A percentile compares a stretch with the other conserved stretches of the same genome.
These are phyloP conservation scores for Saxispiralis lemnorum DNA, from an alignment of 495 filamentous ascomycete genomes.

Conservation along the genomic window DNA sequence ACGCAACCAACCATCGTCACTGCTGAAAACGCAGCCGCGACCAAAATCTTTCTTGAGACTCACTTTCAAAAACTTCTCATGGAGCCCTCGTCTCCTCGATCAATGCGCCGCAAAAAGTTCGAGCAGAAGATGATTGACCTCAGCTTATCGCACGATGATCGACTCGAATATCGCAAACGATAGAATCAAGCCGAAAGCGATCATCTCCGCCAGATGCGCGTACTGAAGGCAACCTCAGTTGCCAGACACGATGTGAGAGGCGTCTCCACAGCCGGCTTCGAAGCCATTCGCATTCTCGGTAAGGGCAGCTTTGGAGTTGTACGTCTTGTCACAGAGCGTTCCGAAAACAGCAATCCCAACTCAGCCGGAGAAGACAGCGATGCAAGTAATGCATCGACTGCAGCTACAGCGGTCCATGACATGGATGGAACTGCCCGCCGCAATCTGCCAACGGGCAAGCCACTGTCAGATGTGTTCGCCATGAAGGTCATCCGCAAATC, in stretches of 20 bases:
- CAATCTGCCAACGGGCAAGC: constrained; percentile 12
- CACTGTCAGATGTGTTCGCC: constrained; percentile 45
- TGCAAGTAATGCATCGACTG: background rate
- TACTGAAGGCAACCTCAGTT: constrained; percentile 44
- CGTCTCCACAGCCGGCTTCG: constrained; percentile 49
- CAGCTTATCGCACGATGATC: constrained; percentile 38
- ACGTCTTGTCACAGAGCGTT: constrained; percentile 53
- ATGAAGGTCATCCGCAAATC: constrained; percentile 95
- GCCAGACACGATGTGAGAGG: constrained; percentile 22
- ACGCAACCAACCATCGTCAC: constrained; percentile 49
- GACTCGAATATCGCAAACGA: constrained; percentile 31
- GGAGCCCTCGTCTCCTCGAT: constrained; percentile 37
- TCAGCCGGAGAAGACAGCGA: background rate
- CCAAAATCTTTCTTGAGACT: constrained; percentile 75
- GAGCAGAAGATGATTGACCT: constrained; percentile 40
- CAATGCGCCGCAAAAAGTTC: constrained; percentile 46
- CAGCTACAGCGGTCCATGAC: constrained; percentile 7
- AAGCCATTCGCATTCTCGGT: constrained; percentile 68
- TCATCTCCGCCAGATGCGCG: constrained; percentile 56
- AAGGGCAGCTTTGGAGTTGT: constrained; percentile 93
- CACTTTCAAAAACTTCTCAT: constrained; percentile 52
- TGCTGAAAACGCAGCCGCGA: constrained; percentile 56
- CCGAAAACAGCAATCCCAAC: too few relatives aligned
- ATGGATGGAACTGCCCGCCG: constrained; percentile 11
- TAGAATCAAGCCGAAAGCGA: constrained; percentile 54